Conservation (phyloP, 352 stramenopile genomes). For the Synura sp. region DNA sequence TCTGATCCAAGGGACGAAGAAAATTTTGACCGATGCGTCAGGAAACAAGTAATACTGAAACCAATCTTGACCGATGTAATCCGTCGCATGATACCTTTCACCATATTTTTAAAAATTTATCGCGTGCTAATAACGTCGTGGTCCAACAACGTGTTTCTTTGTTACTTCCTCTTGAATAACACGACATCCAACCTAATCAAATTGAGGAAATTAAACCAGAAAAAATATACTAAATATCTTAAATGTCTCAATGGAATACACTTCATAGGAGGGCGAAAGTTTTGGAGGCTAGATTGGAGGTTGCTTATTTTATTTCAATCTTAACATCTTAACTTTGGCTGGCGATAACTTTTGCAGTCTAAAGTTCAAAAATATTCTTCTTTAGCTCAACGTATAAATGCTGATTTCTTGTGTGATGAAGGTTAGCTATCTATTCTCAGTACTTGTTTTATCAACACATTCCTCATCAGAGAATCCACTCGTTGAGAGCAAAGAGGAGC, state of each 20-base stretch:
- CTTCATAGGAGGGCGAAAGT: conserved; percentile 6
- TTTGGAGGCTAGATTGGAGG: conserved; percentile 5
- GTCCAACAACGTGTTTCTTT: too few relatives aligned
- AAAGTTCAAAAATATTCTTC: conserved; percentile 4
- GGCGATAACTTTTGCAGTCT: not conserved
- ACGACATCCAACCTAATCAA: too few relatives aligned
- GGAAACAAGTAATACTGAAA: too few relatives aligned
- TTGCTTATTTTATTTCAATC: not conserved
- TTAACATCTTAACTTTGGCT: not conserved
- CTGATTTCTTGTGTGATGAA: conserved; percentile 33
- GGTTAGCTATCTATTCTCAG: not conserved
- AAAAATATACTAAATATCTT: too few relatives aligned
- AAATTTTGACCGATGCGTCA: too few relatives aligned
- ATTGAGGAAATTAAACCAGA: too few relatives aligned
- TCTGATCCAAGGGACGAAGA: too few relatives aligned
- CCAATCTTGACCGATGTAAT: too few relatives aligned
- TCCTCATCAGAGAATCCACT: not conserved
- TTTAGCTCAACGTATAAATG: conserved; percentile 28
- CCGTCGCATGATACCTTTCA: too few relatives aligned
- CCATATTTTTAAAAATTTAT: too few relatives aligned
- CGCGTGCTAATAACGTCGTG: too few relatives aligned
- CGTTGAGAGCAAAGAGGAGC: conserved; percentile 20
- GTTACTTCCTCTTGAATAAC: too few relatives aligned
- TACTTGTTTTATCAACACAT: not conserved
- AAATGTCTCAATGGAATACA: not conserved